Evolutionary conservation across 495 filamentous ascomycete genomes (phyloP).

Genomic region (Entonaema liquescens): DNA sequence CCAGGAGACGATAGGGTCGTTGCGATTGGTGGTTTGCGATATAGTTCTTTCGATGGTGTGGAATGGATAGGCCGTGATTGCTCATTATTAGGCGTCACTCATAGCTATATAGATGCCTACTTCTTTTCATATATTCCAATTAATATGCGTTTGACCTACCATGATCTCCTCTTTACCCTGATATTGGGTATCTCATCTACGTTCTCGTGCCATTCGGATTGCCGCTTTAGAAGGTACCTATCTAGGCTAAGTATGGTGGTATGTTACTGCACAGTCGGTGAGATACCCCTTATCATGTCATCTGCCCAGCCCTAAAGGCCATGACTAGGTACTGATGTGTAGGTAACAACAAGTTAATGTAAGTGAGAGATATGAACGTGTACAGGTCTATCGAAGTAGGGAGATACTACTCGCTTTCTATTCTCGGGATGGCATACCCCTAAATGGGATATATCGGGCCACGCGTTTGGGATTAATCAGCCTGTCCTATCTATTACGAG

Average conservation of each 20-base stretch:
- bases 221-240: too few relatives aligned
- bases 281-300: too few relatives aligned
- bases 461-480: background rate
- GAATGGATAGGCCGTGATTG: background rate
- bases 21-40: background rate
- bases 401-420: background rate
- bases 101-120: background rate
- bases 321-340: too few relatives aligned
- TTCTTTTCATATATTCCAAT: background rate
- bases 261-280: too few relatives aligned
- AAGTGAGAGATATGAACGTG: too few relatives aligned
- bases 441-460: background rate
- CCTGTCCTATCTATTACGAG: background rate
- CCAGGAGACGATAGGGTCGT: background rate
- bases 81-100: background rate
- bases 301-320: too few relatives aligned
- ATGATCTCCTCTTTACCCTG: background rate
- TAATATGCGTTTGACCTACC: background rate
- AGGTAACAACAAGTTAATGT: too few relatives aligned
- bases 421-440: too few relatives aligned
- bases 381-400: too few relatives aligned
- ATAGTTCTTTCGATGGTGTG: background rate
- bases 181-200: too few relatives aligned
- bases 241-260: too few relatives aligned
- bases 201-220: too few relatives aligned